A percentile compares a stretch with the other conserved stretches of the same genome.
These are phyloP conservation scores for Diplodia sapinea DNA, from an alignment of 2,329 filamentous ascomycete species.

Conservation along the genomic window DNA sequence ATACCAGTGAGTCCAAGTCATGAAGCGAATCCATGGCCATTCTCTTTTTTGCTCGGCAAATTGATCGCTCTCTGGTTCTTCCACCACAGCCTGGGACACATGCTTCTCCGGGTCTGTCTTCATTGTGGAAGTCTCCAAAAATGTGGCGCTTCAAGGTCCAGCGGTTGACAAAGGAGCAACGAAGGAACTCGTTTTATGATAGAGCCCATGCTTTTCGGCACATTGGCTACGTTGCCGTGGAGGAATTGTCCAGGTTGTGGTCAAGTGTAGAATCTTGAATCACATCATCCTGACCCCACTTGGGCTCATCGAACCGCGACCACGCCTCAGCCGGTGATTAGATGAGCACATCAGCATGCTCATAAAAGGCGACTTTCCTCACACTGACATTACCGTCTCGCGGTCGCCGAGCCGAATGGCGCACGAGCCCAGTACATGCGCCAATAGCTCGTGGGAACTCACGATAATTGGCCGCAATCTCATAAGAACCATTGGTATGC, in stretches of 20 bases:
- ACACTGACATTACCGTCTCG: neutral
- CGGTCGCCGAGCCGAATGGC: too few relatives aligned
- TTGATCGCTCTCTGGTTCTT: neutral
- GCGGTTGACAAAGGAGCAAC: neutral
- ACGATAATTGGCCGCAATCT: too few relatives aligned
- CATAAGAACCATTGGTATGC: too few relatives aligned
- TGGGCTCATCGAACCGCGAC: constrained; percentile 13
- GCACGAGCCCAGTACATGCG: neutral
- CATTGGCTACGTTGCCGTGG: neutral
- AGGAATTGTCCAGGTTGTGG: neutral
- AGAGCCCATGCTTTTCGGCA: neutral
- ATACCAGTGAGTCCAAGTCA: constrained; percentile 41
- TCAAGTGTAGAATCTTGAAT: constrained; percentile 3
- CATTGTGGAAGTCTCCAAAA: neutral
- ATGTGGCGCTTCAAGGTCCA: neutral
- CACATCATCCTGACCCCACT: constrained; percentile 19
- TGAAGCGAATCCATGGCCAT: constrained; percentile 33
- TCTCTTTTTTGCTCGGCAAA: constrained; percentile 13
- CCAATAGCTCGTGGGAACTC: neutral
- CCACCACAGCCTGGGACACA: neutral
- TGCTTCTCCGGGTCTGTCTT: neutral
- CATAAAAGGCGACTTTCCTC: neutral
- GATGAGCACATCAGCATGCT: neutral
- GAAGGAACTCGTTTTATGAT: neutral
- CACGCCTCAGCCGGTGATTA: neutral